Evolutionary conservation across 768 basidiomycete species (phyloP).

Genomic region (Holtermanniella nyarrowii): DNA sequence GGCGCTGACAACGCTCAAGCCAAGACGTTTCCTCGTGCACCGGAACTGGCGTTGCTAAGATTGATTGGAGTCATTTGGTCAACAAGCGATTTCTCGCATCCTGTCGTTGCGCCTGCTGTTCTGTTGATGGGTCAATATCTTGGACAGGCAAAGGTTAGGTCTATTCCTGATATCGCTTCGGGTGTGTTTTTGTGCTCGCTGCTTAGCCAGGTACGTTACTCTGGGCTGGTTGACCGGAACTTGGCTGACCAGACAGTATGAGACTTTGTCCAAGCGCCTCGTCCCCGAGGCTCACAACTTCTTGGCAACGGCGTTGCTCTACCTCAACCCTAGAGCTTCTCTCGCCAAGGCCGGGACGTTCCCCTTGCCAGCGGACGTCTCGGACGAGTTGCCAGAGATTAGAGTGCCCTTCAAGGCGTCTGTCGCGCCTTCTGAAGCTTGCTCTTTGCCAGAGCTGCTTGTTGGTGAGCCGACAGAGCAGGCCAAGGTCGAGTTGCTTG

Average conservation of each 20-base stretch:
- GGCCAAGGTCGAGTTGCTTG: conserved; percentile 62
- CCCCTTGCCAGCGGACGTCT: conserved; percentile 11
- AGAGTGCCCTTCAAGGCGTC: neutral
- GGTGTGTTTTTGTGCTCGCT: conserved; percentile 84
- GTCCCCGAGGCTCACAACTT: conserved; percentile 87
- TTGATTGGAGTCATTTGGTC: conserved; percentile 78
- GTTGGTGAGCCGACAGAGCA: conserved; percentile 43
- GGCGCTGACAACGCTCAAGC: conserved; percentile 54
- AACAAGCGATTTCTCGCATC: conserved; percentile 86
- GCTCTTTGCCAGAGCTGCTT: conserved; percentile 39
- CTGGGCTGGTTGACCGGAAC: neutral
- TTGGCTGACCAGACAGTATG: conserved; percentile 52
- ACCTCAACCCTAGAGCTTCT: neutral
- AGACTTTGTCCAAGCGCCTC: conserved; percentile 68
- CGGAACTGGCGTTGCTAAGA: conserved; percentile 73
- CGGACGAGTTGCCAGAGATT: conserved; percentile 3
- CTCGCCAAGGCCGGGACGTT: neutral
- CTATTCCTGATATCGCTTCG: conserved; percentile 61
- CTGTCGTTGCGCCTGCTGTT: conserved; percentile 73
- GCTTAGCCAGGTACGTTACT: conserved; percentile 44
- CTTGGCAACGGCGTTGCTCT: conserved; percentile 55
- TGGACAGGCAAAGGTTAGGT: conserved; percentile 67
- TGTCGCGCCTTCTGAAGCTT: conserved; percentile 3
- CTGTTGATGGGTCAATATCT: conserved; percentile 87
- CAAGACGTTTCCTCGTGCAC: conserved; percentile 77